Base-by-base conservation (phyloP, 176 grass and related monocot species). In the Calamus simplicifolius region DNA sequence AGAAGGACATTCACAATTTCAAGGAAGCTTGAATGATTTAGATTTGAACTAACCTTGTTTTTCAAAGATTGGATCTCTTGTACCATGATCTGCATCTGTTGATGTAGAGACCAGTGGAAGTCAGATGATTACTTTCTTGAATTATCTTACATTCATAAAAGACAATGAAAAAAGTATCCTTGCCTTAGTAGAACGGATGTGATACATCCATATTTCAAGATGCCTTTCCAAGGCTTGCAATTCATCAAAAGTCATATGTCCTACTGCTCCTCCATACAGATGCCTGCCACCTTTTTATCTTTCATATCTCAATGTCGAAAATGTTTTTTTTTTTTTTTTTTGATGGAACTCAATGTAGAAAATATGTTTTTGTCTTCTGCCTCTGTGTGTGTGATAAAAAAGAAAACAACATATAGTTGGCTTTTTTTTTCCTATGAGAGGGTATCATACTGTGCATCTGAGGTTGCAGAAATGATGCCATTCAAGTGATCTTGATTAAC, bases 31-130 rank as follows among this genome's bases (percentile, higher is more conserved):
- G 35, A 2, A 65, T 27, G 8, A 70, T 18, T 15, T 4, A 4
- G n/a, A 18, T 16, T 65, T 23, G 19, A 67, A 5, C 73, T 25
- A 69, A 98, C 93, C 88, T 98, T 74, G 63, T 80, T 85, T 73
- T 71, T 83, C 54, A 98, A 75, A 54, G 73, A 73, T 70, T 85
- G 71, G 51, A 98, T 83, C 64, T 92, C 81, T 64, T 61, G 69
- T 16, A 79, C 85, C 52, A 92, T 85, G 28, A 92, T 59, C 77
- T 89, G 78, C 81, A 88, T 98, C 93, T 98, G 58, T 28, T 85
- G 21, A 73, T 5, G 26, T 43, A 43, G 35, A 43, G 35, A 43
- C 12, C 35, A 13, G 35, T 43, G 8, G 12, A 43, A 10, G 35
- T 10, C 12, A 43, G 35, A 43, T 10, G 12, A 2, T 43, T 43